Conservation (phyloP, 768 basidiomycete genomes). For the Boletus coccyginus region DNA sequence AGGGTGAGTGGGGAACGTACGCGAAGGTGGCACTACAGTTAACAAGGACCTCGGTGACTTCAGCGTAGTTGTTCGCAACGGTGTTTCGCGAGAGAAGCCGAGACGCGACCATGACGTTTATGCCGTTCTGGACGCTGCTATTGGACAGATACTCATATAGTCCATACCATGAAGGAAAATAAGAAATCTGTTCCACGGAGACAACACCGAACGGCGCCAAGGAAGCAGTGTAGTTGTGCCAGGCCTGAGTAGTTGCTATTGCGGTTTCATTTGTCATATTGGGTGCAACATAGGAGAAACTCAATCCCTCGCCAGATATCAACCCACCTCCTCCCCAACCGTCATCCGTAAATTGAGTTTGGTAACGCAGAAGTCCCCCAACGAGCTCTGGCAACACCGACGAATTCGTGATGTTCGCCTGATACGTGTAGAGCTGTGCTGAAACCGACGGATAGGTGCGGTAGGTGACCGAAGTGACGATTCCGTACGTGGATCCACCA, state of each 20-base stretch:
- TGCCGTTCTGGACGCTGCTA: background rate
- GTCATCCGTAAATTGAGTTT: slow-evolving; percentile 37
- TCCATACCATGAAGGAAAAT: slow-evolving; percentile 7
- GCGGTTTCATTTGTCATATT: slow-evolving; percentile 37
- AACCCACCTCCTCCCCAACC: slow-evolving; percentile 43
- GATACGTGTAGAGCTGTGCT: slow-evolving; percentile 28
- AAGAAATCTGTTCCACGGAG: background rate
- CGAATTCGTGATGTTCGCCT: slow-evolving; percentile 32
- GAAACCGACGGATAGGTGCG: slow-evolving; percentile 40
- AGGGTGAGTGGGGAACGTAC: background rate
- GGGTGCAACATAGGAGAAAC: slow-evolving; percentile 30
- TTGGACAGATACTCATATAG: background rate
- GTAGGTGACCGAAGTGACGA: slow-evolving; percentile 49
- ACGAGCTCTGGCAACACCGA: slow-evolving; percentile 29
- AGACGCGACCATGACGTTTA: slow-evolving; percentile 1
- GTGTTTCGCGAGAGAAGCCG: slow-evolving; percentile 12
- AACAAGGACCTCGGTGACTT: slow-evolving; percentile 6
- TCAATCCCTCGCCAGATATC: background rate
- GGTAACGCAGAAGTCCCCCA: slow-evolving; percentile 35
- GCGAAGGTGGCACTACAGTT: slow-evolving; percentile 2
- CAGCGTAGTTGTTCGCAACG: background rate
- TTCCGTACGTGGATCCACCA: slow-evolving; percentile 49
- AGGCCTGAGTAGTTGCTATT: slow-evolving; percentile 33
- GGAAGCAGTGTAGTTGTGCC: slow-evolving; percentile 27
- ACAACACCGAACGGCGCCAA: slow-evolving; percentile 6